Percentiles rank a stretch among this genome's conserved stretches.
These are phyloP conservation scores for Kockiozyma suomiensis DNA, from an alignment of 805 yeast genomes.

Conservation along the genomic window DNA sequence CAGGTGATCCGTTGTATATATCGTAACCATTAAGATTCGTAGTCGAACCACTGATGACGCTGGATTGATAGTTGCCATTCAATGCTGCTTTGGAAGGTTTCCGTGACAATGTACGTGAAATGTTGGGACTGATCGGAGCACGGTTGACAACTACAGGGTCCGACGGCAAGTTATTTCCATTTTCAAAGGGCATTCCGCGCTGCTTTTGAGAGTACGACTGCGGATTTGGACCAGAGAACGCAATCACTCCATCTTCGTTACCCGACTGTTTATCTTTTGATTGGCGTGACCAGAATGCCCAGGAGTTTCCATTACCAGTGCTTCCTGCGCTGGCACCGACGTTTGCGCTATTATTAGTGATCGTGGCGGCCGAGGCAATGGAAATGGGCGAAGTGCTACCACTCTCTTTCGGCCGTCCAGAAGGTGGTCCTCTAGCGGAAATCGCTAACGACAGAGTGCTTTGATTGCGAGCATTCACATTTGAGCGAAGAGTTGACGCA, in stretches of 20 bases:
- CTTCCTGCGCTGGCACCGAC: background rate
- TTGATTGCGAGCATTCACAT: conserved; percentile 18
- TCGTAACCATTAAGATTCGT: conserved; percentile 12
- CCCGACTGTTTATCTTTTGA: conserved; percentile 4
- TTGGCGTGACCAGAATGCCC: conserved; percentile 31
- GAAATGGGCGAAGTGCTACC: conserved; percentile 6
- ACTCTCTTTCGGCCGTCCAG: conserved; percentile 1
- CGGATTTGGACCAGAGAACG: conserved; percentile 18
- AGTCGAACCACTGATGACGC: conserved; percentile 6
- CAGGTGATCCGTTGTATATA: conserved; percentile 1
- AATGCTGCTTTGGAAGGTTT: conserved; percentile 11
- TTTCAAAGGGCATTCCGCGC: conserved; percentile 15
- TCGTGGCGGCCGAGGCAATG: background rate
- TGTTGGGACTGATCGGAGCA: background rate
- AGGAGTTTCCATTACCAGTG: conserved; percentile 15
- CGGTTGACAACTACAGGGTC: conserved; percentile 10
- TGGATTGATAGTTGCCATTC: conserved; percentile 1
- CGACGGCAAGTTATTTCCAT: conserved; percentile 16
- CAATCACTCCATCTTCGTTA: conserved; percentile 29
- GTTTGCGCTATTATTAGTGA: background rate
- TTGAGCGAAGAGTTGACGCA: conserved; percentile 27
- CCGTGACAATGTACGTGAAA: conserved; percentile 3
- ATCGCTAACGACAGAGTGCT: conserved; percentile 18
- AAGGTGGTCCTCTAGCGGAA: background rate
- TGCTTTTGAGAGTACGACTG: conserved; percentile 19